Evolutionary conservation across 2,329 filamentous ascomycete genomes (phyloP), one percentile per base, ranked within the genome.

Genomic region (Penicillium aurantiogriseum): DNA sequence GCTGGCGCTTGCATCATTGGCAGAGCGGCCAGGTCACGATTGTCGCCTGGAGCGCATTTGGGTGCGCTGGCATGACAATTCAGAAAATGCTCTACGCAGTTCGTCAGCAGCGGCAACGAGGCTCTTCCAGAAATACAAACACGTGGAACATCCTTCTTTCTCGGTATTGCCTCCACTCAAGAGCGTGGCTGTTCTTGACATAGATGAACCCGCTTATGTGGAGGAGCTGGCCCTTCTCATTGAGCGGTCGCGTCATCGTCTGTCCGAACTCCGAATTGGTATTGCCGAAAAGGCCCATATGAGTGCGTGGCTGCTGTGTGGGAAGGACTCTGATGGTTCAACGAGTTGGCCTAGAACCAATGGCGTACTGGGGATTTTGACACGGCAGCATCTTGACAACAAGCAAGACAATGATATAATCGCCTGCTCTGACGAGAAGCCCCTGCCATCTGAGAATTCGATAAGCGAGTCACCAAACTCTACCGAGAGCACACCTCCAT

Each of bases 31-130:
- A 39, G 81, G 83, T 25, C 79, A 85, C 46, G 80, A 84, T 40
- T 87, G 87, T 67, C 87, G 88, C 44, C 77, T 94, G 46, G 86
- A 90, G 55, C 85, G 85, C 56, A 81, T 94, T 21, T 92, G 89
- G 87, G 84, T 94, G 52, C 84, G 91, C 63, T 93, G 89, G 87
- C 90, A 94, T 72, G 88, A 92, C 71, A 93, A 91, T 68, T 81
- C 80, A 6, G 80, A 81, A 11, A 75, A 76, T 56, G 52, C 73
- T 57, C 43, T 69, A 40, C 67, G 70, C 33, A 54, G 51, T 42
- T 45, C 61, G 17, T 50, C 65, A 1, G 42, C 56, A 9, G 46
- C 60, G 25, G 59, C 66, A 35, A 48, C 66, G 8, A 62, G 71
- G 68, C 81, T 77, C 23, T 72, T 74, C 17, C 82, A 83, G 61